Base-by-base conservation (phyloP, 2,329 filamentous ascomycete genomes). In the Neofusicoccum cordaticola region DNA sequence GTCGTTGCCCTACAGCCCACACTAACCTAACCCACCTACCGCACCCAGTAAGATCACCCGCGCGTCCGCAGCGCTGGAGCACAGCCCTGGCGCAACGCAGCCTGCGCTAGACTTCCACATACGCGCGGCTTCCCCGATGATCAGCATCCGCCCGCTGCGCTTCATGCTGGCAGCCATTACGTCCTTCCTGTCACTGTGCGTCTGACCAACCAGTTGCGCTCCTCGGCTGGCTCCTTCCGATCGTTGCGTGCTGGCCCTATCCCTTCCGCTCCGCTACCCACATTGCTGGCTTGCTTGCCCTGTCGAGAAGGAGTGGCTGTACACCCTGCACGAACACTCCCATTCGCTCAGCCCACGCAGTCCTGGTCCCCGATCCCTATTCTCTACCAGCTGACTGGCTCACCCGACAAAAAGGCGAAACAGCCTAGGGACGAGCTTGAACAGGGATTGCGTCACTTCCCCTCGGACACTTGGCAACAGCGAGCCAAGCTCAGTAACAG, bases 41-140 rank as follows among this genome's bases (percentile, higher is more conserved):
- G 34, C 31, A 31, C 41, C 53, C 53, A 45, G 56, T 60, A 60
- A 60, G 56, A 60, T 31, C 56, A 47, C n/a, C 42, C 56, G 41
- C 31, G n/a, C 15, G 8, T n/a, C 42, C 11, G 56, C 56, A 22
- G 41, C 17, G n/a, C 41, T 41, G 42, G 42, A 39, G n/a, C 35
- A 15, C n/a, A 47, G 56, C 35, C 15, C 51, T n/a, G 56, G n/a
- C 41, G 31, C 37, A 19, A n/a, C 22, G 22, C 22, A 11, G n/a
- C 35, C 35, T 41, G 11, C 52, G 52, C 37, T 42, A 13, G 15
- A 22, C n/a, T n/a, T 31, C 37, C 15, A 27, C 19, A 17, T 12
- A 57, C 27, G 15, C 17, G 56, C 56, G 56, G 56, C 42, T 60
- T 37, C 27, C 44, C 56, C n/a, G 42, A 47, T 22, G 41, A 60